Evolutionary conservation across 2,329 filamentous ascomycete genomes (phyloP), one percentile per base, ranked within the genome.

Genomic region (Diaporthe sp.): DNA sequence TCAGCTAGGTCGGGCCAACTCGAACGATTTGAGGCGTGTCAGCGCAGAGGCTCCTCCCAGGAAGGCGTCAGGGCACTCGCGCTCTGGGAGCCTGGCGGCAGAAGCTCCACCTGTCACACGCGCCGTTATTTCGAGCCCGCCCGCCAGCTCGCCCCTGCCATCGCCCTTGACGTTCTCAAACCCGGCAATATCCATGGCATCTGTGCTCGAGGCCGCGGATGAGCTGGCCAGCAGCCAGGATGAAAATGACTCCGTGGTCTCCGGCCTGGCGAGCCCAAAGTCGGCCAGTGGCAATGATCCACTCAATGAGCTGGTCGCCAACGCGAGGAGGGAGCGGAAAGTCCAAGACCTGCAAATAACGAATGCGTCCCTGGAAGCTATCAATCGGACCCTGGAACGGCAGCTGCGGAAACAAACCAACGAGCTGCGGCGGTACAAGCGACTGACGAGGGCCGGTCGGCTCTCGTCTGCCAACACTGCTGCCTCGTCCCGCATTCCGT

Each of bases 261-360:
- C 73, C 12, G 86, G 83, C 17, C 77, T 86, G 5, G 86, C 88
- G 65, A 93, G 91, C 77, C 90, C 92, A 6, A 94, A 89, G 81
- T 87, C 86, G 63, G 86, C 81, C 39, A 85, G 84, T 78, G 86
- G 87, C 17, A 83, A 89, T 22, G 91, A 93, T 72, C 88, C 91
- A 10, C 86, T 93, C 75, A 94, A 91, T 76, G 95, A 97, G 75
- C 87, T 95, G 9, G 95, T 97, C 15, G 90, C 93, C n/a, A 97
- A 95, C 81, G 97, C 97, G 19, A 91, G 97, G 39, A 91, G 95
- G 47, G 97, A 98, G 83, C 91, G 97, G 75, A 99, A 98, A 85
- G 96, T 99, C 1, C 90, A 98, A 78, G 97, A 99, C 81, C 87
- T 99, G 8, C 95, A 99, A 81, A 99, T 99, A 77, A 98, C 94